Base-by-base conservation (phyloP, 768 basidiomycete species). In the Boletus insuetus region DNA sequence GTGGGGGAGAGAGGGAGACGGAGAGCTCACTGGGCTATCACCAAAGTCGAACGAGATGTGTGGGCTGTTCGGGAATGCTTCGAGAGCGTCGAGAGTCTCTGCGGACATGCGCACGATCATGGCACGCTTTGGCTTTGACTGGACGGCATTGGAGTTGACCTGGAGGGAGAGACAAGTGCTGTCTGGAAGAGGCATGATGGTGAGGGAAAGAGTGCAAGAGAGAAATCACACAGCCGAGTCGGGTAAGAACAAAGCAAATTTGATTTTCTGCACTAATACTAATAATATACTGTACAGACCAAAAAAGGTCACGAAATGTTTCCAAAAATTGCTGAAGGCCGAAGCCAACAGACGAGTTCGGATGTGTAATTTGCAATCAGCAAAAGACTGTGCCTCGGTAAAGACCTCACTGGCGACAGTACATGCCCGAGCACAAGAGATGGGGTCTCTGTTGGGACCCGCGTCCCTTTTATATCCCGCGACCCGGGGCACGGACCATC, bases 331-430 rank as follows among this genome's bases (percentile, higher is more conserved):
- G 86, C 87, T 86, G 82, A 77, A 80, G 81, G 85, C 87, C 86
- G 77, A 88, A 90, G 87, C 86, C 79, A 71, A 84, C 82, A 87
- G 88, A 91, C 87, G 88, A 73, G 87, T 91, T 89, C 87, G 89
- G 89, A 91, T 91, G 88, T 89, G 81, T 90, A 91, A 89, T 91
- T 91, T 91, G 89, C 89, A 91, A 91, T 86, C 86, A 91, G 88
- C 89, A 90, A 91, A 89, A 78, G 82, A 89, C 87, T 89, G 85
- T 87, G 86, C 84, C 87, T 92, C 90, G 86, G 89, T 91, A 88
- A 78, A 84, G 80, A 92, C 90, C 87, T 92, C 90, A 91, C 89
- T 88, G 85, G 84, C 86, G 87, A 89, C 86, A 88, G 87, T 89
- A 85, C 88, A 84, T 87, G 86, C 88, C 88, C 89, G 87, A 90